A percentile compares a stretch with the other conserved stretches of the same genome.
phyloP scores from a whole-genome alignment of 768 basidiomycete genomes.

The Mycena pura region DNA sequence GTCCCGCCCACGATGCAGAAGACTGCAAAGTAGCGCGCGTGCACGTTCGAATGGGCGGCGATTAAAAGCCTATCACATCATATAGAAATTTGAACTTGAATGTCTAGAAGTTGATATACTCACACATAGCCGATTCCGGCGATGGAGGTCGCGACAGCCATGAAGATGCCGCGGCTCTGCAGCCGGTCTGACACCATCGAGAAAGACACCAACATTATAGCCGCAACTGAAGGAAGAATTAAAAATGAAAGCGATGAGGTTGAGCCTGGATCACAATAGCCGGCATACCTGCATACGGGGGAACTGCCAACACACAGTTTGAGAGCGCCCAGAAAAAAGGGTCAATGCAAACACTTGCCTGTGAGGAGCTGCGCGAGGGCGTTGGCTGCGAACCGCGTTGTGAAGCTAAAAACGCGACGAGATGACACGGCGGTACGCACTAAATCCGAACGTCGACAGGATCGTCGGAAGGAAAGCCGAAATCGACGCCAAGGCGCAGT shows the following conservation, averaged over 20 bases:
- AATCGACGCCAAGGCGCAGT: too few relatives aligned
- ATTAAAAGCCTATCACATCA: conserved; percentile 55
- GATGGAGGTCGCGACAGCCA: conserved; percentile 50
- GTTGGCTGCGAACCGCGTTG: conserved; percentile 47
- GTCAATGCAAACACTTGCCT: neutral
- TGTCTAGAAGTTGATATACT: conserved; percentile 25
- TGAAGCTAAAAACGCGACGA: conserved; percentile 16
- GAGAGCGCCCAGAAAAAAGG: too few relatives aligned
- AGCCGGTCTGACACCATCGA: conserved; percentile 71
- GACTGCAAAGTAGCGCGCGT: conserved; percentile 78
- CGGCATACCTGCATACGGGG: conserved; percentile 64
- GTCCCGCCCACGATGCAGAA: conserved; percentile 82
- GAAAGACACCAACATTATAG: conserved; percentile 63
- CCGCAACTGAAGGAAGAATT: conserved; percentile 47
- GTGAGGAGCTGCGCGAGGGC: conserved; percentile 76
- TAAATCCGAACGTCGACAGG: conserved; percentile 72
- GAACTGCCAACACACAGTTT: conserved; percentile 46
- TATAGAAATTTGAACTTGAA: neutral
- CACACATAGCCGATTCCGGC: conserved; percentile 71
- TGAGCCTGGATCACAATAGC: neutral
- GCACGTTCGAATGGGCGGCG: conserved; percentile 56
- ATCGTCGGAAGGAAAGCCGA: conserved; percentile 86
- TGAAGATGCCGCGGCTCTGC: conserved; percentile 62
- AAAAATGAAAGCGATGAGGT: neutral
- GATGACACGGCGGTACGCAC: conserved; percentile 46